These are phyloP conservation scores for Calvatia gigantea DNA, from an alignment of 768 basidiomycete species.

Conservation along the genomic window DNA sequence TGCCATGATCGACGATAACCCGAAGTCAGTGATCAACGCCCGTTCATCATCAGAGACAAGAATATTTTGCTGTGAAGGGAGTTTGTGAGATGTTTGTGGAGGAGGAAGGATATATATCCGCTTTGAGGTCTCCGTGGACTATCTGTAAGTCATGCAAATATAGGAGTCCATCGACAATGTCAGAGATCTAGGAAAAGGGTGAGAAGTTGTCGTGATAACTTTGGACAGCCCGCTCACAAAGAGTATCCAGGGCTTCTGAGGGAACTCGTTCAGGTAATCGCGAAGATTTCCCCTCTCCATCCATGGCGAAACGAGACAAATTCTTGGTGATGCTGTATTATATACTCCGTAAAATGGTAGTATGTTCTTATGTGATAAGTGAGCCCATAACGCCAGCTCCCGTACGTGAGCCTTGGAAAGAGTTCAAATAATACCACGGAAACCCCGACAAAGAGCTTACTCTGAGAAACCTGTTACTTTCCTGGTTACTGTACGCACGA, in stretches of 20 bases:
- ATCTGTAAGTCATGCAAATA: not conserved
- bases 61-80: not conserved
- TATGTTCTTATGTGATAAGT: constrained; percentile 30
- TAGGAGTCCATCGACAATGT: not conserved
- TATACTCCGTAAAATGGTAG: constrained; percentile 32
- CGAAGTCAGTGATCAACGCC: not conserved
- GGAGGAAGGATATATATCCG: not conserved
- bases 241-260: constrained; percentile 9
- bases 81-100: not conserved
- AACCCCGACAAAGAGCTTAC: not conserved
- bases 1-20: not conserved
- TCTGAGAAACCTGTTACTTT: not conserved
- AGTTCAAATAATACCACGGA: not conserved
- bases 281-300: constrained; percentile 17
- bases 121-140: constrained; percentile 7
- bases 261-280: constrained; percentile 12
- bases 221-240: constrained; percentile 9
- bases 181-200: not conserved
- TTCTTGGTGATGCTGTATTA: not conserved
- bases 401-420: not conserved
- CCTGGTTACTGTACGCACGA: not conserved
- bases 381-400: constrained; percentile 31
- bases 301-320: constrained; percentile 19
- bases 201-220: not conserved
- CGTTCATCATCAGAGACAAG: not conserved